Percentiles rank a stretch among this genome's conserved stretches.
phyloP scores from a whole-genome alignment of 441 rosid species.

The Euphorbia corollata region DNA sequence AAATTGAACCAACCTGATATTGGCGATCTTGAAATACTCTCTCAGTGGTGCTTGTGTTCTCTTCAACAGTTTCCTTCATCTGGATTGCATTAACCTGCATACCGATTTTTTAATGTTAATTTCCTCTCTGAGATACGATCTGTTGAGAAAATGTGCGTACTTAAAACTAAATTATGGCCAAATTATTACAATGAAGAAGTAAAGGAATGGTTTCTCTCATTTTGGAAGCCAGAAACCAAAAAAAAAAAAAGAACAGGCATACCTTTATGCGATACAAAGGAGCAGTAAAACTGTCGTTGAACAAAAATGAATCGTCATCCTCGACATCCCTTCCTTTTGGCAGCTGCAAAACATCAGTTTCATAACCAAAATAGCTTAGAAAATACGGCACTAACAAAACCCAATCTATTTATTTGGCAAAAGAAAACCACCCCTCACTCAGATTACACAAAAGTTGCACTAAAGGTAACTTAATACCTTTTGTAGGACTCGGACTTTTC shows the following conservation, averaged over 20 bases:
- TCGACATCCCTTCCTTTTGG: slow-evolving; percentile 96
- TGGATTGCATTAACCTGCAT: slow-evolving; percentile 94
- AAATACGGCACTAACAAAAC: neutral
- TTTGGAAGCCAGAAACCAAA: slow-evolving; percentile 10
- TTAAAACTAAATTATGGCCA: neutral
- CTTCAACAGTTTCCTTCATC: slow-evolving; percentile 99
- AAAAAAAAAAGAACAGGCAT: no score
- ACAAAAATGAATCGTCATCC: slow-evolving; percentile 77
- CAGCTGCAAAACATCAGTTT: slow-evolving; percentile 35
- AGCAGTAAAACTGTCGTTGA: slow-evolving; percentile 75
- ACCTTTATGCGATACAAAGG: slow-evolving; percentile 95
- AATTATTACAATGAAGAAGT: neutral
- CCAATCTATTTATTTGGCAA: slow-evolving; percentile 6
- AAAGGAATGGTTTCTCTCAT: neutral
- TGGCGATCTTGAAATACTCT: slow-evolving; percentile 99
- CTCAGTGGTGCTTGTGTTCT: slow-evolving; percentile 93
- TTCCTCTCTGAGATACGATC: neutral
- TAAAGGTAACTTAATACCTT: slow-evolving; percentile 45
- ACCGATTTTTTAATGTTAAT: neutral
- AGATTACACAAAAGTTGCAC: no score
- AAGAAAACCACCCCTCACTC: neutral
- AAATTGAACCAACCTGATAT: no score
- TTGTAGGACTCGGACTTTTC: slow-evolving; percentile 86
- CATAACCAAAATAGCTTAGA: slow-evolving; percentile 3
- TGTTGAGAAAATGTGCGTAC: neutral